phyloP scores from a whole-genome alignment of 1,139 yeast species.

The Geotrichum histeridarum region DNA sequence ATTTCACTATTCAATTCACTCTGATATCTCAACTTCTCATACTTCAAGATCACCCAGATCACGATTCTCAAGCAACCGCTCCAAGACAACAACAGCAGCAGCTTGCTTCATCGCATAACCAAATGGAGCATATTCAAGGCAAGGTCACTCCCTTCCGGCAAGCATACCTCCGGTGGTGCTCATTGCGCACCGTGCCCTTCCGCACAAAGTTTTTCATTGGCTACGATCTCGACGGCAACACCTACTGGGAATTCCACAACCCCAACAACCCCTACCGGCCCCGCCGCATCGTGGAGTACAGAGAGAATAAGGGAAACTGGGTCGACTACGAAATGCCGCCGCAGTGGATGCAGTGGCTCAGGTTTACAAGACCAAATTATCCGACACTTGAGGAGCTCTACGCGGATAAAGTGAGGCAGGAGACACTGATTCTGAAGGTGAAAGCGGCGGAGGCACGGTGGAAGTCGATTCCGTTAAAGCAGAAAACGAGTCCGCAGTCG shows the following conservation, averaged over 20 bases:
- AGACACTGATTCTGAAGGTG: conserved; percentile 52
- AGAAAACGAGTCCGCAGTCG: conserved; percentile 1
- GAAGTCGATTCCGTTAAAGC: conserved; percentile 40
- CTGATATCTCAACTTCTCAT: background rate
- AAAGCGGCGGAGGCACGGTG: conserved; percentile 58
- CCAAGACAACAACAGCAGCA: background rate
- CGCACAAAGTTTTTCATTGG: conserved; percentile 48
- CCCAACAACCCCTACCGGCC: conserved; percentile 35
- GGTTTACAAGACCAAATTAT: conserved; percentile 54
- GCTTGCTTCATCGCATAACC: background rate
- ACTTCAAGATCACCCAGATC: background rate
- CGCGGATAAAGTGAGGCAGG: conserved; percentile 54
- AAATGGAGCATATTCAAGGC: conserved; percentile 41
- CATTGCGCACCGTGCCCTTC: conserved; percentile 62
- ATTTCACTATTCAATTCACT: background rate
- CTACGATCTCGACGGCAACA: conserved; percentile 74
- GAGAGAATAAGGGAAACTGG: conserved; percentile 32
- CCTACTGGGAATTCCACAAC: conserved; percentile 75
- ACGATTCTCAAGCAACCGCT: background rate
- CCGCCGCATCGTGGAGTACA: conserved; percentile 42
- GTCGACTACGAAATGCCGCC: conserved; percentile 48
- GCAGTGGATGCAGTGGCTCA: conserved; percentile 79
- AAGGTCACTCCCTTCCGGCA: conserved; percentile 37
- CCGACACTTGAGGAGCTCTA: conserved; percentile 62
- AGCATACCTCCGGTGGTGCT: conserved; percentile 53